These are phyloP conservation scores for Populus nigra DNA, from an alignment of 345 rosid species.

Conservation along the genomic window DNA sequence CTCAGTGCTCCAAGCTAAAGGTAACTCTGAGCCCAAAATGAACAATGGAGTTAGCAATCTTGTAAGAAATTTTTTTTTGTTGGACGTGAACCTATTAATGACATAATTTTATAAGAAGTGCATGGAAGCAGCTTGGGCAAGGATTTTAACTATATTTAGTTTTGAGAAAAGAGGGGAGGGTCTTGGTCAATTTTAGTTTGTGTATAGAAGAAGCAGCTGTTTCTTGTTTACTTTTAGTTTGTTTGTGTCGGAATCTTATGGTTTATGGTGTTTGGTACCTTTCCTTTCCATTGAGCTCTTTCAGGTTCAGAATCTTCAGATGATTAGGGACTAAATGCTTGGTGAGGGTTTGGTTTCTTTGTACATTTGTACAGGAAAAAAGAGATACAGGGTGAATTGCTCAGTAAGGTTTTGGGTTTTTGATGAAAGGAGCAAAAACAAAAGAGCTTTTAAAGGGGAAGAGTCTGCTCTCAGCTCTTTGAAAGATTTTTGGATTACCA, in stretches of 20 bases:
- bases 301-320: neutral
- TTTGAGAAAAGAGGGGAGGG: neutral
- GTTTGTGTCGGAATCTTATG: neutral
- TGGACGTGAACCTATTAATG: neutral
- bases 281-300: neutral
- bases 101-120: no score
- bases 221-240: neutral
- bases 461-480: neutral
- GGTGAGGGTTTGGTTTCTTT: neutral
- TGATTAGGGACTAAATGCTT: neutral
- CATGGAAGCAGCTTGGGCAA: neutral
- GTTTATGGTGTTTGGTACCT: neutral
- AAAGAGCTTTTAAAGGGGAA: neutral
- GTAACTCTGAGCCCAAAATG: slow-evolving; percentile 33
- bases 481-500: neutral
- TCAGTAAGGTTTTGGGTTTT: neutral
- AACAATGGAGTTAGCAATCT: neutral
- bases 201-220: neutral
- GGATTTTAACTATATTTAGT: neutral
- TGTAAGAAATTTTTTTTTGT: neutral
- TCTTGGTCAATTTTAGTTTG: neutral
- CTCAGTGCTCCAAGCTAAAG: slow-evolving; percentile 70
- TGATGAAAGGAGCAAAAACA: neutral
- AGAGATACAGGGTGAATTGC: neutral
- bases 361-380: neutral